Evolutionary conservation across 2,329 filamentous ascomycete species (phyloP).

Genomic region (Hypoxylon sp.): DNA sequence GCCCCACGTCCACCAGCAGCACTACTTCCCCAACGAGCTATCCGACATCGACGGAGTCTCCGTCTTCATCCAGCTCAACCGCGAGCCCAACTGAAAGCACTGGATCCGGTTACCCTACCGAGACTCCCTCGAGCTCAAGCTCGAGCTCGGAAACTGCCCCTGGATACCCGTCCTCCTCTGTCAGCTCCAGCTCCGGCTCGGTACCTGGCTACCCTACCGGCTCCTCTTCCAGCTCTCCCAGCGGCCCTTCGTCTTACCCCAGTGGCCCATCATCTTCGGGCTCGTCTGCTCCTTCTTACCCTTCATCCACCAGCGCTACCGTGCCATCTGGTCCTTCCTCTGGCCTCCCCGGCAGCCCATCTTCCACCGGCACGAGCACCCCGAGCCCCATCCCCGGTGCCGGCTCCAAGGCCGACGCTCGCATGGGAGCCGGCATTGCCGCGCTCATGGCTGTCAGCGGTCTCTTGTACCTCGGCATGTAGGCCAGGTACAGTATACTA

Average conservation of each 20-base stretch:
- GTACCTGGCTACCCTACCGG: slow-evolving; percentile 1
- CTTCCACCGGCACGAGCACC: slow-evolving; percentile 5
- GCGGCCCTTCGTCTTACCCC: slow-evolving; percentile 12
- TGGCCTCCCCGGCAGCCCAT: slow-evolving; percentile 5
- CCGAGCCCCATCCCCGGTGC: slow-evolving; percentile 30
- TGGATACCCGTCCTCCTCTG: slow-evolving; percentile 3
- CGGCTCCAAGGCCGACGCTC: slow-evolving; percentile 36
- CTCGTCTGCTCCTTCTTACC: slow-evolving; percentile 14
- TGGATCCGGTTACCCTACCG: slow-evolving; percentile 16
- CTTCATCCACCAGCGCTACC: slow-evolving; percentile 8
- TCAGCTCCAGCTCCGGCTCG: slow-evolving; percentile 19
- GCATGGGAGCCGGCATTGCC: slow-evolving; percentile 41
- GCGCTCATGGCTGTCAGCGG: slow-evolving; percentile 45
- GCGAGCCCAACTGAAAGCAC: slow-evolving; percentile 21
- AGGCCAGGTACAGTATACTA: slow-evolving; percentile 22
- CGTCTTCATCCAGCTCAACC: slow-evolving; percentile 16
- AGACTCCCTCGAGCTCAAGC: slow-evolving; percentile 21
- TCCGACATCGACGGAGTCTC: slow-evolving; percentile 6
- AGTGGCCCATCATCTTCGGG: slow-evolving; percentile 13
- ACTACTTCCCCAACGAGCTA: slow-evolving; percentile 18
- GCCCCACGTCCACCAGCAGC: slow-evolving; percentile 18
- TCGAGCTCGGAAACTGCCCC: slow-evolving; percentile 13
- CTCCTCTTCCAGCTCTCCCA: slow-evolving; percentile 6
- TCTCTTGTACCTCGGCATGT: slow-evolving; percentile 47
- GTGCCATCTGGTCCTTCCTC: slow-evolving; percentile 30